Percentiles rank a stretch among this genome's conserved stretches.
These are phyloP conservation scores for Carex pumila DNA, from an alignment of 176 grass and related monocot genomes.

Conservation along the genomic window DNA sequence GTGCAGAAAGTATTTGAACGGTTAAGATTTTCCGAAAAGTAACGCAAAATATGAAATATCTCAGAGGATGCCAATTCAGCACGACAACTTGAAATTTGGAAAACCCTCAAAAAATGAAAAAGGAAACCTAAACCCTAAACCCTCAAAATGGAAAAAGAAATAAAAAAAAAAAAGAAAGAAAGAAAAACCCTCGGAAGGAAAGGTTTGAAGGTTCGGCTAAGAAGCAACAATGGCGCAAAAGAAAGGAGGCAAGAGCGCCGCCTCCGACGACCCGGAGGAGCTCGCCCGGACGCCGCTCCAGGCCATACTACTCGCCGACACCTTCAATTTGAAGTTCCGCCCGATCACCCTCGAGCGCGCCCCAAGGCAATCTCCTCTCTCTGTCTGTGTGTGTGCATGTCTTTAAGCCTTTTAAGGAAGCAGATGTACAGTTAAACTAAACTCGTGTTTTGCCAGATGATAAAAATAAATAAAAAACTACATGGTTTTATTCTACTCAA, in stretches of 20 bases:
- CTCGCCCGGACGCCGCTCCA: conserved; percentile 67
- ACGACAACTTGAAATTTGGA: background rate
- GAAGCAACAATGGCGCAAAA: conserved; percentile 62
- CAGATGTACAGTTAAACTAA: background rate
- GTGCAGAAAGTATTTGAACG: too few relatives aligned
- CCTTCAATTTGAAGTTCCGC: background rate
- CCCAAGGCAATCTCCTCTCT: conserved; percentile 49
- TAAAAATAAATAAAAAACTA: too few relatives aligned
- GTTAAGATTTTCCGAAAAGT: too few relatives aligned
- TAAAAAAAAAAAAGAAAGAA: too few relatives aligned
- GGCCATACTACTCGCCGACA: conserved; percentile 49
- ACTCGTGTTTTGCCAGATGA: background rate
- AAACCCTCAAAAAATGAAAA: background rate
- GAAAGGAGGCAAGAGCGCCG: conserved; percentile 29
- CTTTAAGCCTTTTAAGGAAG: background rate
- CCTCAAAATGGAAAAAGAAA: too few relatives aligned
- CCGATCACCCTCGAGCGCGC: conserved; percentile 47
- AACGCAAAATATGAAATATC: too few relatives aligned
- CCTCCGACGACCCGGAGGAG: conserved; percentile 62
- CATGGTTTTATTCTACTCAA: background rate
- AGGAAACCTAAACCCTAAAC: too few relatives aligned
- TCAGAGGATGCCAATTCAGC: too few relatives aligned
- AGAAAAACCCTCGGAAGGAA: too few relatives aligned
- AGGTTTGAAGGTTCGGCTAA: too few relatives aligned
- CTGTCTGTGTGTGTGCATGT: background rate